Base-by-base conservation (phyloP, 75 land plant genomes). In the Ceratopteris richardii region DNA sequence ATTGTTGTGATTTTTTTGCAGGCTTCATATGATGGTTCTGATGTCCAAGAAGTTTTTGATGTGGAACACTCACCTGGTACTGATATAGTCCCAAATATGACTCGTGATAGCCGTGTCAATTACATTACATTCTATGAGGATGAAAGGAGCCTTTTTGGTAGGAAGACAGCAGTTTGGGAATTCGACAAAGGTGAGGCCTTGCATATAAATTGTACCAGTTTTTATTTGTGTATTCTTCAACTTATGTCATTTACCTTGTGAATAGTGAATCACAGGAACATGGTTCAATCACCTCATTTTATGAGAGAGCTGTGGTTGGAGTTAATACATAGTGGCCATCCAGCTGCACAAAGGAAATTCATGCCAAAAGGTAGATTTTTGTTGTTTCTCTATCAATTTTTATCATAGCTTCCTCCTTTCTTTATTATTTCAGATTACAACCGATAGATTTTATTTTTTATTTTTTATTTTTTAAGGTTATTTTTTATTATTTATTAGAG, bases 111-210 rank as follows among this genome's bases (percentile, higher is more conserved):
- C 29, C 67, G 81, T 48, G 71, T 75, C 14, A 90, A 84, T 57
- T 95, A 95, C 53, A 86, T 95, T 52, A 90, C 99, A 14, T 95
- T 72, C 57, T 90, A 77, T 76, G 99, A 95, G 77, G 99, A 95
- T 77, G 83, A 85, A 63, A 80, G 71, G 53, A 90, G 88, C 60
- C 74, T 68, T 66, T 88, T 92, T 40, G 97, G 92, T 51, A 90
- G 66, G 65, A 84, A 73, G 56, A 95, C 99, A 30, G 99, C 99
- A 13, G 97, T 95, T 54, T 95, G 99, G 99, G 99, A 95, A 61
- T 63, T 95, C 71, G 96, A 95, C 65, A 95, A 95, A 86, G 85
- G 99, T 86, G 30, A 23, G 54, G 51, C 18, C 21, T 17, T 48
- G 51, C 20, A 48, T 48, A 13, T 21, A 10, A 13, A 19, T 48